phyloP scores from a whole-genome alignment of 805 yeast species.

The Saturnispora sanitii region DNA sequence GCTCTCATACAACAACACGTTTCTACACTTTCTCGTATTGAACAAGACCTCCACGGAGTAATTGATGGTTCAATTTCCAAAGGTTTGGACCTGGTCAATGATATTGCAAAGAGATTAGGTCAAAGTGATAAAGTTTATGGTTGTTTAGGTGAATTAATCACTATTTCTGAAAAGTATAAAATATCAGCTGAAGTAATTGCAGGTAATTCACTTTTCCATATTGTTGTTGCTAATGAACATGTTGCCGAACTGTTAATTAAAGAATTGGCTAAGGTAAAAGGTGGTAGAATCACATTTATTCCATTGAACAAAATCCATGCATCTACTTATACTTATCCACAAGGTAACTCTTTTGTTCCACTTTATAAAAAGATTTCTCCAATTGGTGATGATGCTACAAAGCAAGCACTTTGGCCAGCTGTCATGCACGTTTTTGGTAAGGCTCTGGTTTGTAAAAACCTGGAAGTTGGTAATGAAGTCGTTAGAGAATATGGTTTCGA shows the following conservation, averaged over 20 bases:
- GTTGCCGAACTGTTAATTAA: slow-evolving; percentile 76
- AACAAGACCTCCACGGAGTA: slow-evolving; percentile 54
- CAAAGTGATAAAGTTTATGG: slow-evolving; percentile 61
- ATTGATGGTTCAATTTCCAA: slow-evolving; percentile 62
- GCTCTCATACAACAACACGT: slow-evolving; percentile 44
- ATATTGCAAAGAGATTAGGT: slow-evolving; percentile 50
- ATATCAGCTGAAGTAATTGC: slow-evolving; percentile 85
- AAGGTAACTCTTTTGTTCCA: slow-evolving; percentile 60
- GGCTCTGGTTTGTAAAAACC: slow-evolving; percentile 63
- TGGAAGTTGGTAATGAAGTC: slow-evolving; percentile 58
- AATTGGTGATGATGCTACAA: slow-evolving; percentile 32
- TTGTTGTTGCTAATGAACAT: slow-evolving; percentile 80
- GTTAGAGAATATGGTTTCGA: slow-evolving; percentile 52
- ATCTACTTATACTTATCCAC: slow-evolving; percentile 44
- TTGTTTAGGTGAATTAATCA: slow-evolving; percentile 73
- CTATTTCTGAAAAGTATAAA: slow-evolving; percentile 72
- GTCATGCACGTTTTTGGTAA: slow-evolving; percentile 73
- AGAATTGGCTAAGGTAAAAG: slow-evolving; percentile 54
- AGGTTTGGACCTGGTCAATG: slow-evolving; percentile 61
- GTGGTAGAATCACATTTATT: slow-evolving; percentile 85
- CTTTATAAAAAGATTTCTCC: slow-evolving; percentile 52
- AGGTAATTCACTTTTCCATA: slow-evolving; percentile 75
- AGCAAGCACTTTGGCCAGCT: slow-evolving; percentile 49
- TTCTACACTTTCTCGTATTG: slow-evolving; percentile 43
- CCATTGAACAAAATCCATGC: slow-evolving; percentile 66